These are phyloP conservation scores for Mycosphaerelloides madeirae DNA, from an alignment of 2,329 filamentous ascomycete genomes.

Conservation along the genomic window DNA sequence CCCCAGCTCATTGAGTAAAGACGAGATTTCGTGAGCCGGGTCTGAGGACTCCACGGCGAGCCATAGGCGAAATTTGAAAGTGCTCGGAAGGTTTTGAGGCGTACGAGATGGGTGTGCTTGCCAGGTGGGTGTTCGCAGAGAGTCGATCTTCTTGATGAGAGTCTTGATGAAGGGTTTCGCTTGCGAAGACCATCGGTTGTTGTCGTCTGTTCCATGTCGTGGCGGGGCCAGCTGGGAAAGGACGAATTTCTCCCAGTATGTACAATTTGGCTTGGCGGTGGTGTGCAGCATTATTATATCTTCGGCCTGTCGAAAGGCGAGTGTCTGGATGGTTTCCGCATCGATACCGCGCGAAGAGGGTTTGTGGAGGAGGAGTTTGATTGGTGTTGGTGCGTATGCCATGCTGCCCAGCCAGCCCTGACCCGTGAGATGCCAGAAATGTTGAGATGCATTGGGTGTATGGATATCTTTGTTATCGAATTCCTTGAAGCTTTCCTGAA, in stretches of 20 bases:
- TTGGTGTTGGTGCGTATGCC: not conserved
- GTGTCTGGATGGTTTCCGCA: constrained; percentile 4
- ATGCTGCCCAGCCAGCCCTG: not conserved
- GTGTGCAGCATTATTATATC: constrained; percentile 3
- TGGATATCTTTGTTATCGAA: constrained; percentile 16
- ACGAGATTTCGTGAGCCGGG: not conserved
- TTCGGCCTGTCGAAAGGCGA: constrained; percentile 11
- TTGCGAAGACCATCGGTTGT: constrained; percentile 8
- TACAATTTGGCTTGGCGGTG: not conserved
- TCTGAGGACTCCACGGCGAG: too few species aligned
- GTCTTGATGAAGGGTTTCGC: constrained; percentile 13
- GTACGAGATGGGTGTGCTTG: constrained; percentile 8
- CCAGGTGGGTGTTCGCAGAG: constrained; percentile 14
- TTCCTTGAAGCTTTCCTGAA: constrained; percentile 23
- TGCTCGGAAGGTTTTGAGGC: constrained; percentile 18
- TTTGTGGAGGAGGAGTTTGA: not conserved
- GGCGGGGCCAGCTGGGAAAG: not conserved
- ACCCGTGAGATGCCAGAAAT: constrained; percentile 23
- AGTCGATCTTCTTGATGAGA: constrained; percentile 12
- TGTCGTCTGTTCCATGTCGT: not conserved
- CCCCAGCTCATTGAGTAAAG: not conserved
- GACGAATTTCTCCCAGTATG: constrained; percentile 5
- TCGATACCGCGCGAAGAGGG: not conserved
- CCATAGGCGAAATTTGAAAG: constrained; percentile 25
- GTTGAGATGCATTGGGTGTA: constrained; percentile 13